phyloP scores from a whole-genome alignment of 441 rosid genomes.

The Gossypium gossypioides region DNA sequence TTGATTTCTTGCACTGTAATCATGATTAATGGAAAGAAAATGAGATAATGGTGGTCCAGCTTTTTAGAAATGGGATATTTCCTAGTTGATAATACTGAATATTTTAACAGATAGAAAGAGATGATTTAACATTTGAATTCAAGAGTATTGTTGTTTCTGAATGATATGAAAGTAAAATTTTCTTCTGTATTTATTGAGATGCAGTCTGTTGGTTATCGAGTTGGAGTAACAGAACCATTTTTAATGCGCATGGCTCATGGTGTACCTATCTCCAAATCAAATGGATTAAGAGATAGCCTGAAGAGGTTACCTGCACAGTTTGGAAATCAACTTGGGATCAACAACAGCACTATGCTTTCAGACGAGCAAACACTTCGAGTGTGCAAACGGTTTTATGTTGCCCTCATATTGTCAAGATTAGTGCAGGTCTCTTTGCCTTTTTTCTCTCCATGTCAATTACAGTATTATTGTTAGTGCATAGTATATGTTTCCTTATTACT shows the following conservation, averaged over 20 bases:
- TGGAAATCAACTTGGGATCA: slow-evolving; percentile 31
- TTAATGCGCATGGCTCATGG: slow-evolving; percentile 99
- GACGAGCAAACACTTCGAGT: slow-evolving; percentile 76
- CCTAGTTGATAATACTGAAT: neutral
- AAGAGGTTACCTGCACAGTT: slow-evolving; percentile 38
- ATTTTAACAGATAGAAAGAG: neutral
- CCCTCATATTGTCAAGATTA: slow-evolving; percentile 86
- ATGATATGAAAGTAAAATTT: slow-evolving; percentile 1
- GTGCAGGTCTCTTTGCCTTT: slow-evolving; percentile 55
- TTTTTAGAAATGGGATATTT: neutral
- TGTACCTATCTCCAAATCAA: slow-evolving; percentile 53
- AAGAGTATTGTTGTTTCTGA: neutral
- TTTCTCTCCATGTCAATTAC: slow-evolving; percentile 5
- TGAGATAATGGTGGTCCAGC: neutral
- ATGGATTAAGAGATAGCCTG: slow-evolving; percentile 32
- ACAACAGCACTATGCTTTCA: slow-evolving; percentile 41
- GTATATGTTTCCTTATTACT: neutral
- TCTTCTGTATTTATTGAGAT: slow-evolving; percentile 21
- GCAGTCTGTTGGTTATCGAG: slow-evolving; percentile 95
- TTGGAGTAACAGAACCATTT: slow-evolving; percentile 90
- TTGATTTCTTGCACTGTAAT: neutral
- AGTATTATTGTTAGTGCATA: neutral
- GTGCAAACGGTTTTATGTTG: slow-evolving; percentile 89
- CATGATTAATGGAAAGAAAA: neutral
- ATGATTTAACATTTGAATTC: neutral